Conservation (phyloP, 2,329 filamentous ascomycete genomes). For the Pyrenophora tritici-repentis region DNA sequence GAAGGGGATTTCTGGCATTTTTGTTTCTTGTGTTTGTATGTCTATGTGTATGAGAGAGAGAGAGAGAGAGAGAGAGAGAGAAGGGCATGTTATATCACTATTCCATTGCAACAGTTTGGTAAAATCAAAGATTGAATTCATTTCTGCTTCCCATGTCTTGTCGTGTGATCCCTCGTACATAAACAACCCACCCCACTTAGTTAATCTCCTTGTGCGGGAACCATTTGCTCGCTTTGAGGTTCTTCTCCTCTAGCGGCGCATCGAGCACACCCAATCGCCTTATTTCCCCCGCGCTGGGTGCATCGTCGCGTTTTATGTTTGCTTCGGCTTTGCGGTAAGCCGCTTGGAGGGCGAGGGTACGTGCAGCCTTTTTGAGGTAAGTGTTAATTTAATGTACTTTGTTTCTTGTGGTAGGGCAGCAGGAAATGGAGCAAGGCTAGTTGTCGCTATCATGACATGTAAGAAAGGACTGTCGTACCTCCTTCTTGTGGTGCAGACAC, state of each 20-base stretch:
- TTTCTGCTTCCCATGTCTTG: too few relatives aligned
- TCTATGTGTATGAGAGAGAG: too few relatives aligned
- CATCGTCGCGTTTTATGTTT: conserved; percentile 76
- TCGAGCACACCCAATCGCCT: conserved; percentile 81
- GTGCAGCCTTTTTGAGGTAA: conserved; percentile 66
- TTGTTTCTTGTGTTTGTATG: too few relatives aligned
- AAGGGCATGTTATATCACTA: not conserved
- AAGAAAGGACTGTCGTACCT: conserved; percentile 64
- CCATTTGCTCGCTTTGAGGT: conserved; percentile 52
- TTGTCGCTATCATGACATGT: too few relatives aligned
- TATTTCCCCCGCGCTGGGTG: conserved; percentile 83
- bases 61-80: too few relatives aligned
- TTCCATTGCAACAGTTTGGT: not conserved
- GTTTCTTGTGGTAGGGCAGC: not conserved
- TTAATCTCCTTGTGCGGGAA: conserved; percentile 51
- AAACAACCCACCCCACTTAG: conserved; percentile 13
- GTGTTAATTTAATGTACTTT: not conserved
- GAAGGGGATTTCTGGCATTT: too few relatives aligned
- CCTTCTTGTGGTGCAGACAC: conserved; percentile 98
- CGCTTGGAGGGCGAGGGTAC: conserved; percentile 76
- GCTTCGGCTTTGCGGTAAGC: conserved; percentile 81
- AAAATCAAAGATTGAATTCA: too few relatives aligned
- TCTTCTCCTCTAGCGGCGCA: conserved; percentile 74
- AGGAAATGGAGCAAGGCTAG: too few relatives aligned
- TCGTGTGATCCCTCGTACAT: too few relatives aligned